Evolutionary conservation across 2,329 filamentous ascomycete genomes (phyloP).

Genomic region (Microdochium bolleyi): DNA sequence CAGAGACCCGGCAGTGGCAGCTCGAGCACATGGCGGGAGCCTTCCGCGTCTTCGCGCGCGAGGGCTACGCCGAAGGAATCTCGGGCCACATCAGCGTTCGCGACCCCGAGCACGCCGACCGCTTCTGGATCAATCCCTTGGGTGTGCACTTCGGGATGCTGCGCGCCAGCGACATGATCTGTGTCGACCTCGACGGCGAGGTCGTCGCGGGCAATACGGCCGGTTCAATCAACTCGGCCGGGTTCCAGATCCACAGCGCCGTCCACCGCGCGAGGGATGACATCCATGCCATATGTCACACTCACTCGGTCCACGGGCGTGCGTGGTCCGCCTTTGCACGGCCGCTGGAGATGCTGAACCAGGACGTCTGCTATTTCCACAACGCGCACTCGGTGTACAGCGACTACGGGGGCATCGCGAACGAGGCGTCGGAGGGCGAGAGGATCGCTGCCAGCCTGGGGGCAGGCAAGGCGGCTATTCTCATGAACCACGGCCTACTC

Average conservation of each 20-base stretch:
- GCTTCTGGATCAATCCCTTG: constrained; percentile 48
- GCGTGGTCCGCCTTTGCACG: constrained; percentile 51
- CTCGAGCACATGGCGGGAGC: constrained; percentile 50
- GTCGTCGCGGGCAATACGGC: constrained; percentile 44
- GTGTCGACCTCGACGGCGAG: constrained; percentile 48
- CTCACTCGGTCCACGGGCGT: constrained; percentile 50
- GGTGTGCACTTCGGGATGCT: constrained; percentile 53
- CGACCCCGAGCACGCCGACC: constrained; percentile 48
- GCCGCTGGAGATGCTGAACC: constrained; percentile 54
- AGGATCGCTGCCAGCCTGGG: constrained; percentile 50
- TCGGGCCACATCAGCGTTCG: constrained; percentile 55
- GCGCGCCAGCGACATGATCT: constrained; percentile 51
- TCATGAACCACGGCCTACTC: constrained; percentile 56
- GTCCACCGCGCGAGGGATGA: constrained; percentile 51
- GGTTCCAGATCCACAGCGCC: constrained; percentile 53
- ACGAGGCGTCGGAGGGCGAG: constrained; percentile 48
- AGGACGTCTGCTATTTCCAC: constrained; percentile 50
- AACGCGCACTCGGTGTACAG: constrained; percentile 50
- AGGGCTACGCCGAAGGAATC: constrained; percentile 56
- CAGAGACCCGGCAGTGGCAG: constrained; percentile 49
- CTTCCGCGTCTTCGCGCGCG: constrained; percentile 54
- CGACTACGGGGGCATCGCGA: constrained; percentile 53
- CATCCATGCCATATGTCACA: constrained; percentile 52
- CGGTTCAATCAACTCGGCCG: constrained; percentile 46
- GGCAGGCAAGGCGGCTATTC: constrained; percentile 43